Percentiles rank a stretch among this genome's conserved stretches.
Conservation (phyloP, 2,329 filamentous ascomycete genomes). For the Aspergillus alliaceus region DNA sequence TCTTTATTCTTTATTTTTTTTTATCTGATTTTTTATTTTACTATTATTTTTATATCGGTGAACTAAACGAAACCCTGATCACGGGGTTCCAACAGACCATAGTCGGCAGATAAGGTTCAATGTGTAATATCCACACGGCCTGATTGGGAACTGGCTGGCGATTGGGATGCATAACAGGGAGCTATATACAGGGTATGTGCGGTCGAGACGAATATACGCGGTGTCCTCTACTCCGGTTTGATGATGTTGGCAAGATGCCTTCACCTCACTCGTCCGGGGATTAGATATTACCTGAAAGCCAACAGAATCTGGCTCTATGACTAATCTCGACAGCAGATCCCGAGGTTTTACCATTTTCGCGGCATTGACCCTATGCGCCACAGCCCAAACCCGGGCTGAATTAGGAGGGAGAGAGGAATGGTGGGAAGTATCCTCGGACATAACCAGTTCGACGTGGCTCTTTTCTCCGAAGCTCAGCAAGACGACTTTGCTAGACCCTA, state of each 20-base stretch:
- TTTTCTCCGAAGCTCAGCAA: conserved; percentile 1
- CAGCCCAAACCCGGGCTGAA: too few relatives aligned
- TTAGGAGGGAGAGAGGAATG: too few relatives aligned
- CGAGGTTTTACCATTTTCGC: neutral
- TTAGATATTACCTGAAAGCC: neutral
- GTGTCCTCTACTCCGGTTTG: neutral
- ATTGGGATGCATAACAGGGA: neutral
- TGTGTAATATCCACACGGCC: conserved; percentile 1
- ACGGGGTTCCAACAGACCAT: neutral
- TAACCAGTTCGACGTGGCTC: neutral
- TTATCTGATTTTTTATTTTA: too few relatives aligned
- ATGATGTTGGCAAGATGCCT: neutral
- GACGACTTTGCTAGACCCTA: neutral
- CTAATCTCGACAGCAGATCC: neutral
- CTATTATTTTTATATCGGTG: neutral
- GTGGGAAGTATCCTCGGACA: too few relatives aligned
- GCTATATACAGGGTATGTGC: neutral
- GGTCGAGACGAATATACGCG: neutral
- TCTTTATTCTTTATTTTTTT: too few relatives aligned
- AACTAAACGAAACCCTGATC: neutral
- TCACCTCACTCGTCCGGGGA: neutral
- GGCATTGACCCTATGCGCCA: too few relatives aligned
- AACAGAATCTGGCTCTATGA: neutral
- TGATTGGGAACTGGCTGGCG: neutral
- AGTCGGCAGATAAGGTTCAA: neutral